These are phyloP conservation scores for Bacterosira constricta DNA, from an alignment of 108 stramenopile species.

Conservation along the genomic window DNA sequence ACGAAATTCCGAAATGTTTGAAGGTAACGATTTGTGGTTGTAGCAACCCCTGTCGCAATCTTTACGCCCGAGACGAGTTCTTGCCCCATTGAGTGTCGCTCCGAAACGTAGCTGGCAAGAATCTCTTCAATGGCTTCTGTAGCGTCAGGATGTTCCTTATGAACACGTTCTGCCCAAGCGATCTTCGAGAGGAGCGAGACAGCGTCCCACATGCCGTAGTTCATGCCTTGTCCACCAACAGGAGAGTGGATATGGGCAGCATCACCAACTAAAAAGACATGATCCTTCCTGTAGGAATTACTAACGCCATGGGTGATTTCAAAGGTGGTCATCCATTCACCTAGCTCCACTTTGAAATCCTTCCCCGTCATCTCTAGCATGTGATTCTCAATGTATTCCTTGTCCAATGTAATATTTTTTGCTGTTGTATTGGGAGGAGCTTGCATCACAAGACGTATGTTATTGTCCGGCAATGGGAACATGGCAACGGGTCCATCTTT, in stretches of 20 bases:
- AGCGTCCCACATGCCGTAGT: slow-evolving; percentile 10
- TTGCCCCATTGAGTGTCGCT: slow-evolving; percentile 4
- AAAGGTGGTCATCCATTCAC: slow-evolving; percentile 10
- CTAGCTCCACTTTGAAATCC: slow-evolving; percentile 1
- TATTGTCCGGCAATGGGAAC: slow-evolving; percentile 7
- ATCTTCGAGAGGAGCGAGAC: slow-evolving; percentile 1
- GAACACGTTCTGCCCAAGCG: slow-evolving; percentile 8
- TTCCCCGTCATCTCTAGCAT: background rate
- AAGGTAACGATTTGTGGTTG: background rate
- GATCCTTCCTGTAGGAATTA: background rate
- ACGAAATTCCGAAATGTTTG: background rate
- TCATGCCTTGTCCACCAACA: slow-evolving; percentile 15
- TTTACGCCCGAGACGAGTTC: background rate
- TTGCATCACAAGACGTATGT: background rate
- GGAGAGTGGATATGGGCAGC: slow-evolving; percentile 13
- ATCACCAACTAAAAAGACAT: slow-evolving; percentile 8
- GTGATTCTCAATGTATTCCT: background rate
- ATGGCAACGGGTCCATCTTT: background rate
- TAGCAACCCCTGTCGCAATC: background rate
- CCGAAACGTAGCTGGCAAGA: background rate
- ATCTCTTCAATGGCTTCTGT: background rate
- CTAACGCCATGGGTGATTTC: slow-evolving; percentile 6
- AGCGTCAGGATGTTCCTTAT: background rate
- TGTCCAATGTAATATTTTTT: background rate
- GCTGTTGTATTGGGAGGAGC: background rate